Base-by-base conservation (phyloP, 2,329 filamentous ascomycete genomes). In the Neonectria ditissima region DNA sequence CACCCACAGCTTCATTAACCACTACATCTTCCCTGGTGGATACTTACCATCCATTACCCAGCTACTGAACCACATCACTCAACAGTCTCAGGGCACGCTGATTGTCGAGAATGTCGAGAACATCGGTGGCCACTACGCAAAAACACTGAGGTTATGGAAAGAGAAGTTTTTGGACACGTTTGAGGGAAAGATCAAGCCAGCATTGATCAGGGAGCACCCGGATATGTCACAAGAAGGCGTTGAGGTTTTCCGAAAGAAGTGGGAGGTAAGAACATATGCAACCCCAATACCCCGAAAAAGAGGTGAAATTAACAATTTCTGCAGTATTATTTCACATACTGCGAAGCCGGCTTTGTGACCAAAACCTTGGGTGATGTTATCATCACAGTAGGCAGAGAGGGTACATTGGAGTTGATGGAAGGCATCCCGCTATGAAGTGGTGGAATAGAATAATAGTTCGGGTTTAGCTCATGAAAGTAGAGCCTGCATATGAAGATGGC, bases 21-120 rank as follows among this genome's bases (percentile, higher is more conserved):
- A 89, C 65, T 92, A 93, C 77, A 93, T 93, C 58, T 93, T 94
- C 77, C 91, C 91, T 0, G 91, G 91, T n/a, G 91, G 91, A 1
- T 90, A 93, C 72, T 80, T 93, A 7, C 87, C 87, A 0, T 85
- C 84, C 3, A 82, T 83, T 32, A 86, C 82, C 14, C 84, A 89
- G 67, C 78, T 90, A 18, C 77, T 89, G 24, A 80, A 82, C 53
- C 84, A 89, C 34, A 89, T 93, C 66, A 85, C 83, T 43, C 81
- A 81, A 26, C 88, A 88, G 34, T 90, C 89, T 0, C 77, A 82
- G 10, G 87, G 88, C 0, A 86, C 85, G 0, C 80, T 93, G 7
- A 84, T 93, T 13, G 84, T 92, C 1, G 89, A 93, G 69, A 83
- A 79, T 13, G 80, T 93, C 43, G 86, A 92, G 72, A 93, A 92